A percentile compares a stretch with the other conserved stretches of the same genome.
Evolutionary conservation across 1,284 basidiomycete genomes (phyloP).

Genomic region (Boletus putidus): DNA sequence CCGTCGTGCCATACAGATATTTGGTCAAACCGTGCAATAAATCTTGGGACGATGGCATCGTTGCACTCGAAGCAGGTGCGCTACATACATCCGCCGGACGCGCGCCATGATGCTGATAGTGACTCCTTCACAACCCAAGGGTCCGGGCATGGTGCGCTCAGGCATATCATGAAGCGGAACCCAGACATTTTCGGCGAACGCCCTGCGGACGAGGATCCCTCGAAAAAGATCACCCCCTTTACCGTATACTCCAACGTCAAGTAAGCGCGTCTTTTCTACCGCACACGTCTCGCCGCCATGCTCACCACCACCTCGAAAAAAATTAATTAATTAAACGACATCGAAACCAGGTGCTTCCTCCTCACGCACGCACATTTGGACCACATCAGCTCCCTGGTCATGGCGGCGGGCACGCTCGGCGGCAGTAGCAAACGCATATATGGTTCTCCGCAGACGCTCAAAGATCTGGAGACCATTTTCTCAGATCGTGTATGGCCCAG

Average conservation of each 20-base stretch:
- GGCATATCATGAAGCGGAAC: slow-evolving; percentile 51
- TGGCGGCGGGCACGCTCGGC: slow-evolving; percentile 71
- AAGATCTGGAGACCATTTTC: slow-evolving; percentile 73
- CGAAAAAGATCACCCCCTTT: slow-evolving; percentile 24
- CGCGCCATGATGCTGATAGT: too few species aligned
- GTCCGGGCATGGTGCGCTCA: slow-evolving; percentile 68
- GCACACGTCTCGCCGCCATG: too few species aligned
- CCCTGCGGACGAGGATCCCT: slow-evolving; percentile 10
- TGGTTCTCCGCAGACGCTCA: slow-evolving; percentile 59
- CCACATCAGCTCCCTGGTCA: slow-evolving; percentile 72
- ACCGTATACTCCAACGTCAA: slow-evolving; percentile 36
- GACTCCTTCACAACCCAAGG: slow-evolving; percentile 38
- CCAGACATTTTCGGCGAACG: slow-evolving; percentile 51
- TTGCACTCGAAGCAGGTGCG: slow-evolving; percentile 74
- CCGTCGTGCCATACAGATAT: slow-evolving; percentile 50
- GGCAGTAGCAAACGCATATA: slow-evolving; percentile 65
- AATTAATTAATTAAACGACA: not conserved
- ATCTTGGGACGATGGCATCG: slow-evolving; percentile 65
- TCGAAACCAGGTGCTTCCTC: slow-evolving; percentile 55
- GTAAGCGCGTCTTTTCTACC: slow-evolving; percentile 18
- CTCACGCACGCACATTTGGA: slow-evolving; percentile 83
- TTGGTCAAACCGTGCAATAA: slow-evolving; percentile 60
- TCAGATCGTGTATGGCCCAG: slow-evolving; percentile 80
- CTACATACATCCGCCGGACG: slow-evolving; percentile 1
- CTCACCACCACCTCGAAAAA: slow-evolving; percentile 27